Percentiles rank a stretch among this genome's conserved stretches.
phyloP scores from a whole-genome alignment of 2,329 filamentous ascomycete species.

The Whalleya microplaca region DNA sequence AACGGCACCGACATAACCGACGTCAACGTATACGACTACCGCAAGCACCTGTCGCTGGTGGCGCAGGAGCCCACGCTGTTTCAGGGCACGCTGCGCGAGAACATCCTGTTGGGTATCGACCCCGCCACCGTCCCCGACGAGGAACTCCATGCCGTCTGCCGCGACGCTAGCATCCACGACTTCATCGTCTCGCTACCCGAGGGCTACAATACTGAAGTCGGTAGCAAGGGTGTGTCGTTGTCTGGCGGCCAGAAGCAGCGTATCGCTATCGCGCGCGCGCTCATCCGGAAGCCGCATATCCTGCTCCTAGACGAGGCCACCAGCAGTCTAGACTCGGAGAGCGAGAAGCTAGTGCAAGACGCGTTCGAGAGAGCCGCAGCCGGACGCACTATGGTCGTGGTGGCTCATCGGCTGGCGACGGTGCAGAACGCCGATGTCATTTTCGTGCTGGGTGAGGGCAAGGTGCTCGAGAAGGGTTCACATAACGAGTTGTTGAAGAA shows the following conservation, averaged over 20 bases:
- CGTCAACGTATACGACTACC: constrained; percentile 65
- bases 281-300: constrained; percentile 67
- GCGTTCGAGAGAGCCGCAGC: constrained; percentile 68
- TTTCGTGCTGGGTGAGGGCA: constrained; percentile 73
- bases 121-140: constrained; percentile 56
- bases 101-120: constrained; percentile 67
- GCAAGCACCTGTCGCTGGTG: constrained; percentile 69
- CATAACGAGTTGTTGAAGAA: constrained; percentile 55
- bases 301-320: constrained; percentile 76
- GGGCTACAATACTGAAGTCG: constrained; percentile 70
- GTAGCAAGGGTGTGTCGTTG: constrained; percentile 67
- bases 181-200: constrained; percentile 70
- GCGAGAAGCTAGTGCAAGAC: constrained; percentile 60
- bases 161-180: constrained; percentile 70
- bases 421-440: constrained; percentile 81
- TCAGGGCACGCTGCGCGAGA: constrained; percentile 64
- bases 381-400: constrained; percentile 70
- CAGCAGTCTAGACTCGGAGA: constrained; percentile 66
- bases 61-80: constrained; percentile 77
- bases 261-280: constrained; percentile 69
- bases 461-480: constrained; percentile 57
- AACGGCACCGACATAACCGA: constrained; percentile 63
- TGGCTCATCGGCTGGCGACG: constrained; percentile 77
- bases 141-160: constrained; percentile 55
- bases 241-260: constrained; percentile 77